These are phyloP conservation scores for Harrya chromipes DNA, from an alignment of 768 basidiomycete genomes.

Conservation along the genomic window DNA sequence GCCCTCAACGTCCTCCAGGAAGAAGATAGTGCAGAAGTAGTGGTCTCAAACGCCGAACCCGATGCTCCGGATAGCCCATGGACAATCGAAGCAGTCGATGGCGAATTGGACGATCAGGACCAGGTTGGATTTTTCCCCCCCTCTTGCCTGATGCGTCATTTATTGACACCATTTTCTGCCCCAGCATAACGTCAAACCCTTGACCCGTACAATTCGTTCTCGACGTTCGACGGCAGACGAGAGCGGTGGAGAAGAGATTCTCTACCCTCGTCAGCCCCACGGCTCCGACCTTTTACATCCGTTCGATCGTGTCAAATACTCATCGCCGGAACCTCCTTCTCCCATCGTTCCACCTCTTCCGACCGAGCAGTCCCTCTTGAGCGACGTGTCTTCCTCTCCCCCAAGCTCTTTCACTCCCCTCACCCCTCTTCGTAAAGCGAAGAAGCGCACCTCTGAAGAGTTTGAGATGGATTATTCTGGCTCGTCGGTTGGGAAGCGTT, in stretches of 20 bases:
- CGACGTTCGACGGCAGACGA: constrained; percentile 73
- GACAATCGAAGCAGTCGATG: constrained; percentile 86
- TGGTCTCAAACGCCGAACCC: constrained; percentile 40
- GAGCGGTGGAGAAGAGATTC: constrained; percentile 87
- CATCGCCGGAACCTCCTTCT: constrained; percentile 28
- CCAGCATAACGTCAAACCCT: constrained; percentile 44
- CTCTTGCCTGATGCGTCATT: background rate
- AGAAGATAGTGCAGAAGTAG: constrained; percentile 31
- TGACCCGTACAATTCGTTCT: constrained; percentile 50
- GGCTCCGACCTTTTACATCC: constrained; percentile 30
- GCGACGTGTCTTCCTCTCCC: constrained; percentile 40
- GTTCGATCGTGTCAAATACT: constrained; percentile 30
- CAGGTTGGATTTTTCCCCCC: constrained; percentile 44
- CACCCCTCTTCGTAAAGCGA: constrained; percentile 49
- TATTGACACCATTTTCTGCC: constrained; percentile 2
- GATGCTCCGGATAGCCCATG: constrained; percentile 75
- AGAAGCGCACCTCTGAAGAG: constrained; percentile 79
- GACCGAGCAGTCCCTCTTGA: constrained; percentile 30
- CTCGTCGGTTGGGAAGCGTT: constrained; percentile 51
- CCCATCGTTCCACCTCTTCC: constrained; percentile 31
- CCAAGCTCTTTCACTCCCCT: constrained; percentile 59
- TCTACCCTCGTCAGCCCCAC: constrained; percentile 70
- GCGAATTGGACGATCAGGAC: constrained; percentile 67
- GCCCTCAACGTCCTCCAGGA: constrained; percentile 30
- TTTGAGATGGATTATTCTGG: constrained; percentile 78